These are phyloP conservation scores for Fraxinus americana DNA, from an alignment of 257 asterid species.

Conservation along the genomic window DNA sequence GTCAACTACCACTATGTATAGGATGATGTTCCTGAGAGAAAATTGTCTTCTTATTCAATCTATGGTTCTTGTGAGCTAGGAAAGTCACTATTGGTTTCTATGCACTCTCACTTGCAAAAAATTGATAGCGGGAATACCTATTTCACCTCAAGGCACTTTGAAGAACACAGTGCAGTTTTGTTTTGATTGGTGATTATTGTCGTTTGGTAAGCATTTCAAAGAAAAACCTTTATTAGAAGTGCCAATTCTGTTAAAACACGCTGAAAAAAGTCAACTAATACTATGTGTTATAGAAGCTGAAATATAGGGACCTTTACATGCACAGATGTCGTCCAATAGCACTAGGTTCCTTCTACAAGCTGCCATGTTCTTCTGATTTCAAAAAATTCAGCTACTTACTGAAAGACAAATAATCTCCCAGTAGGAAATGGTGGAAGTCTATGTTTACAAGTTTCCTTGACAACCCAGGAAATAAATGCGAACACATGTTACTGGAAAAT, in stretches of 20 bases:
- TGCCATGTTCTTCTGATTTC: not conserved
- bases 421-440: not conserved
- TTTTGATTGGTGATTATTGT: not conserved
- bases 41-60: too few relatives aligned
- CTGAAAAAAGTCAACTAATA: constrained; percentile 8
- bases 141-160: not conserved
- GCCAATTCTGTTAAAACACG: not conserved
- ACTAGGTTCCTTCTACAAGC: constrained; percentile 11
- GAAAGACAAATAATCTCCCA: not conserved
- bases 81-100: too few relatives aligned
- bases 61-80: too few relatives aligned
- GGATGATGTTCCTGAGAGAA: too few relatives aligned
- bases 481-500: not conserved
- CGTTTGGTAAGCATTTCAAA: not conserved
- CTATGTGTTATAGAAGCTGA: constrained; percentile 17
- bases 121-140: too few relatives aligned
- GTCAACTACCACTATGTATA: too few relatives aligned
- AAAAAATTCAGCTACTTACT: not conserved
- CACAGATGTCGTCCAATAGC: not conserved
- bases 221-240: not conserved
- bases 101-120: too few relatives aligned
- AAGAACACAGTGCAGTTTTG: not conserved
- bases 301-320: constrained; percentile 1
- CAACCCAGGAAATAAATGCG: not conserved
- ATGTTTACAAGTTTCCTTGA: constrained; percentile 1